Evolutionary conservation across 2,329 filamentous ascomycete genomes (phyloP).

Genomic region (Pseudogymnoascus destructans): DNA sequence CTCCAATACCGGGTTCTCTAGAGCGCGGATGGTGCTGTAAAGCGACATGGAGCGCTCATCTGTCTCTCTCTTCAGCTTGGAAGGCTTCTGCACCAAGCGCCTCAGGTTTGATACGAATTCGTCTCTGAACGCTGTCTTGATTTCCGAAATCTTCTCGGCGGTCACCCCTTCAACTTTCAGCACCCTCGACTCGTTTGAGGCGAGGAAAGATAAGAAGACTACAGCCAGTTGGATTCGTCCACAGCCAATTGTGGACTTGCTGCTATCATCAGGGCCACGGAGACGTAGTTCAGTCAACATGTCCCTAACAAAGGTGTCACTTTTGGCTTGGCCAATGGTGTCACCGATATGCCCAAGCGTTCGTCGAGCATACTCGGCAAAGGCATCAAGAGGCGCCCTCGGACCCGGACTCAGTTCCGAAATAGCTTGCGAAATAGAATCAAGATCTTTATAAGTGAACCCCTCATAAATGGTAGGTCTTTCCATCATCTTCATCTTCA

Average conservation of each 20-base stretch:
- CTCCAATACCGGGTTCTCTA: constrained; percentile 13
- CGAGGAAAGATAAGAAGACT: neutral
- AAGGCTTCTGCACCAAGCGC: constrained; percentile 14
- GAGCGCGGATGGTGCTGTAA: constrained; percentile 18
- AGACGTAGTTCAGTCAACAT: neutral
- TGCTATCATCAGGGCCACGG: neutral
- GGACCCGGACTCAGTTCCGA: constrained; percentile 7
- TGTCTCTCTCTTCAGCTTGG: constrained; percentile 9
- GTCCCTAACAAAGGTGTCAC: constrained; percentile 8
- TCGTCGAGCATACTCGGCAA: constrained; percentile 20
- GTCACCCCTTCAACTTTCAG: neutral
- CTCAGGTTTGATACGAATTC: constrained; percentile 18
- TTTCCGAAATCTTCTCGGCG: neutral
- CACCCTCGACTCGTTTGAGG: neutral
- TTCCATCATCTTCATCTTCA: constrained; percentile 38
- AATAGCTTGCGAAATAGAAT: constrained; percentile 23
- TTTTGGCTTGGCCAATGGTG: constrained; percentile 20
- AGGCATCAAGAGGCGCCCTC: constrained; percentile 14
- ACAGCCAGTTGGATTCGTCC: neutral
- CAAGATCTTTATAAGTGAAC: constrained; percentile 31
- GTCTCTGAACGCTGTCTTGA: constrained; percentile 14
- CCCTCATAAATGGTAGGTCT: constrained; percentile 38
- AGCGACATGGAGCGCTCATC: constrained; percentile 14
- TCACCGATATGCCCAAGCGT: constrained; percentile 17
- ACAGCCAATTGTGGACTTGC: neutral